Percentiles rank a stretch among this genome's conserved stretches.
Evolutionary conservation across 2,329 filamentous ascomycete species (phyloP).

Genomic region (Fusarium dlaminii): DNA sequence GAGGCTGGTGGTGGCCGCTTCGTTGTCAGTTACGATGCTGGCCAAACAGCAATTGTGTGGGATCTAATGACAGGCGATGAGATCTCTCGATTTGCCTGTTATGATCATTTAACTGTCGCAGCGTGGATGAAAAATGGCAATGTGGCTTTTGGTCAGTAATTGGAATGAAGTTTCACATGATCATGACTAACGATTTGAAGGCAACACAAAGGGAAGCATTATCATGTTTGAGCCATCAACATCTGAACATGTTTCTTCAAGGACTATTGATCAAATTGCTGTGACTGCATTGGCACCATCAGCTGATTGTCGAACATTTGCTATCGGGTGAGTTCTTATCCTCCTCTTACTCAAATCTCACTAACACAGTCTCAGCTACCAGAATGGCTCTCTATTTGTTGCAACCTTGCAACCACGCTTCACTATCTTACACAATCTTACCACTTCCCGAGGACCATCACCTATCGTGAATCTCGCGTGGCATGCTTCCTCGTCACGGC

Average conservation of each 20-base stretch:
- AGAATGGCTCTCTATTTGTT: slow-evolving; percentile 93
- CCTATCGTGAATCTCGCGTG: slow-evolving; percentile 88
- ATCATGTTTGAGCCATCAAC: slow-evolving; percentile 94
- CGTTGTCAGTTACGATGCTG: slow-evolving; percentile 91
- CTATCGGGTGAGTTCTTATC: slow-evolving; percentile 78
- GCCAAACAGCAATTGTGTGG: slow-evolving; percentile 95
- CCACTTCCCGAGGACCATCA: slow-evolving; percentile 83
- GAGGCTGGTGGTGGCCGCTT: slow-evolving; percentile 84
- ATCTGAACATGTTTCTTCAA: slow-evolving; percentile 88
- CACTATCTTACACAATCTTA: slow-evolving; percentile 92
- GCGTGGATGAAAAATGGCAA: slow-evolving; percentile 98
- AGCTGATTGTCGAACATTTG: slow-evolving; percentile 91
- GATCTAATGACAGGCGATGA: slow-evolving; percentile 92
- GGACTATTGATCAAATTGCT: slow-evolving; percentile 90
- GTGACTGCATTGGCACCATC: slow-evolving; percentile 93
- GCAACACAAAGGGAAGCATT: slow-evolving; percentile 90
- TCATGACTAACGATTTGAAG: slow-evolving; percentile 56
- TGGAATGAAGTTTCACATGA: slow-evolving; percentile 4
- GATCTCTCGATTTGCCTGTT: slow-evolving; percentile 90
- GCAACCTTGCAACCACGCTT: slow-evolving; percentile 91
- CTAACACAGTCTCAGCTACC: slow-evolving; percentile 70
- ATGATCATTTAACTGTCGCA: slow-evolving; percentile 84
- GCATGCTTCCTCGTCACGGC: slow-evolving; percentile 95
- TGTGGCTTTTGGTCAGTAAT: slow-evolving; percentile 85
- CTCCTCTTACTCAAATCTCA: background rate